phyloP scores from a whole-genome alignment of 305 asterid species.

The Stenogyne calaminthoides region DNA sequence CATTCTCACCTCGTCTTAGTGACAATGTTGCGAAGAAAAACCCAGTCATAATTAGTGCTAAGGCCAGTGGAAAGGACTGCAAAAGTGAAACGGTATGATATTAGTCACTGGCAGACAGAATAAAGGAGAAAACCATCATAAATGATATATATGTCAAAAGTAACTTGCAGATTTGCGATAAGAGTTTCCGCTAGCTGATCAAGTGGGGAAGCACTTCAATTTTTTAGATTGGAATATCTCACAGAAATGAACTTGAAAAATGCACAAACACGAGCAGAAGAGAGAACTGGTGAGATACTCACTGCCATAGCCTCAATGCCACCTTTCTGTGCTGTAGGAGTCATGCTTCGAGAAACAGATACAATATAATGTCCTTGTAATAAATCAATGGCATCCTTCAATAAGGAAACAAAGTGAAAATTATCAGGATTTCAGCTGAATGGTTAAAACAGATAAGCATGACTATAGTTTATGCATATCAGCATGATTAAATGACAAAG shows the following conservation, averaged over 20 bases:
- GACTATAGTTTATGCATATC: conserved; percentile 11
- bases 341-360: conserved; percentile 80
- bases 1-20: conserved; percentile 72
- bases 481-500: conserved; percentile 16
- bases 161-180: background rate
- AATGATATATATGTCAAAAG: conserved; percentile 1
- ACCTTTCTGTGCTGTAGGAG: conserved; percentile 69
- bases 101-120: conserved; percentile 10
- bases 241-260: conserved; percentile 21
- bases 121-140: conserved; percentile 25
- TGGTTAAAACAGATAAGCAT: conserved; percentile 24
- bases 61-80: conserved; percentile 90
- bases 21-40: conserved; percentile 76
- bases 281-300: conserved; percentile 41
- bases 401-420: conserved; percentile 27
- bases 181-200: background rate
- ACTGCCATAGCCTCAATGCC: conserved; percentile 90
- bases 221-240: background rate
- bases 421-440: conserved; percentile 26
- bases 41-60: conserved; percentile 63
- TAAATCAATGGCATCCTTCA: conserved; percentile 92
- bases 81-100: conserved; percentile 23
- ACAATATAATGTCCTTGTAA: conserved; percentile 93
- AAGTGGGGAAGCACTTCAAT: conserved; percentile 8
- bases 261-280: background rate